These are phyloP conservation scores for Silene conica DNA, from an alignment of 148 eudicot species.

Conservation along the genomic window DNA sequence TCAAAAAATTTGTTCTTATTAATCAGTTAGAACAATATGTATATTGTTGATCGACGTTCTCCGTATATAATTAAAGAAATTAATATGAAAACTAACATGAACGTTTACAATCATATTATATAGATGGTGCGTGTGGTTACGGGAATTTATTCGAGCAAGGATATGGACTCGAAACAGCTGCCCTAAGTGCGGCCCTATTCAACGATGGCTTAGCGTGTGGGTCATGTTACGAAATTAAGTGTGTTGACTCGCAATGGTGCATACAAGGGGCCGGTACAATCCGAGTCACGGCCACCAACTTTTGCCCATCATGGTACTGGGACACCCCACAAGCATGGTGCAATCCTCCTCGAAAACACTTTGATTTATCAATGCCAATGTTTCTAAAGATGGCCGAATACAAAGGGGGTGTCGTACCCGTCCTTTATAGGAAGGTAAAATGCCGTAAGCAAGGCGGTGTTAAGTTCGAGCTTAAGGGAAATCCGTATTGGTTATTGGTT, in stretches of 20 bases:
- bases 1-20: too few species aligned
- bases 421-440: constrained; percentile 25
- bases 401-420: constrained; percentile 45
- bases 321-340: constrained; percentile 35
- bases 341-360: constrained; percentile 40
- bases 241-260: constrained; percentile 39
- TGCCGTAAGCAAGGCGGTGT: constrained; percentile 41
- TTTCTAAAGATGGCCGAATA: constrained; percentile 34
- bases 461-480: constrained; percentile 41
- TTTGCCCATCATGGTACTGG: constrained; percentile 44
- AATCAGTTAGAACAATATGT: too few species aligned
- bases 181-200: constrained; percentile 53
- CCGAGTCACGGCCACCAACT: constrained; percentile 30
- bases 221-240: constrained; percentile 41
- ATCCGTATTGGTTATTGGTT: constrained; percentile 36
- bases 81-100: too few species aligned
- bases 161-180: constrained; percentile 35
- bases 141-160: constrained; percentile 33
- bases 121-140: constrained; percentile 62
- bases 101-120: not conserved
- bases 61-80: too few species aligned
- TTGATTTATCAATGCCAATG: constrained; percentile 42
- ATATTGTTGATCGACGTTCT: too few species aligned
- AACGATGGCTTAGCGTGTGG: constrained; percentile 44
- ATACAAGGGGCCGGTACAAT: constrained; percentile 16